Conservation (phyloP, 2,329 filamentous ascomycete species). For the Sporothrix globosa region DNA sequence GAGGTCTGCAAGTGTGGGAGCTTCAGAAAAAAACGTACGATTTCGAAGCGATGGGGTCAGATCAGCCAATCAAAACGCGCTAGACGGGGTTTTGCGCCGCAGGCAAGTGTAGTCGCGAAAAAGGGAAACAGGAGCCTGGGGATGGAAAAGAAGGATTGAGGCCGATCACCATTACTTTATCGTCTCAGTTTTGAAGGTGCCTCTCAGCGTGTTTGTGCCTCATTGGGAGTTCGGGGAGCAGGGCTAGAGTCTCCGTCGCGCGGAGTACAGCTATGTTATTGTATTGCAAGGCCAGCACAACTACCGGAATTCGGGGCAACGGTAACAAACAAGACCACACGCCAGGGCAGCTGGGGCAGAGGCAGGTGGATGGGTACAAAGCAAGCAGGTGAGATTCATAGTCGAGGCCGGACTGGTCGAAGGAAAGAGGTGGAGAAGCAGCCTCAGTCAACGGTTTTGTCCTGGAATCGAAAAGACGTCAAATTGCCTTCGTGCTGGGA, state of each 20-base stretch:
- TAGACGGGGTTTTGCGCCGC: constrained; percentile 15
- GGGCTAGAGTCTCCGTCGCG: neutral
- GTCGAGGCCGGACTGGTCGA: neutral
- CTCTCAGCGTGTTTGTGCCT: neutral
- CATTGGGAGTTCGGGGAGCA: neutral
- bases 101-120: constrained; percentile 10
- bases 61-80: constrained; percentile 38
- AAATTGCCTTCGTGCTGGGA: constrained; percentile 24
- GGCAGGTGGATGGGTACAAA: neutral
- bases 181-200: constrained; percentile 22
- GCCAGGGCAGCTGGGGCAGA: neutral
- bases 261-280: too few species aligned
- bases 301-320: neutral
- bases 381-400: neutral
- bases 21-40: constrained; percentile 43
- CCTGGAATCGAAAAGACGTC: constrained; percentile 37
- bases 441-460: constrained; percentile 39
- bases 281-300: neutral
- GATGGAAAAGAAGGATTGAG: neutral
- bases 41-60: constrained; percentile 37
- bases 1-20: constrained; percentile 35
- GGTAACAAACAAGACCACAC: neutral
- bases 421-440: neutral
- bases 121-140: neutral
- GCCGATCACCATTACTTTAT: constrained; percentile 17